A percentile compares a stretch with the other conserved stretches of the same genome.
Conservation (phyloP, 139 green algal genomes). For the Klebsormidium nitens region DNA sequence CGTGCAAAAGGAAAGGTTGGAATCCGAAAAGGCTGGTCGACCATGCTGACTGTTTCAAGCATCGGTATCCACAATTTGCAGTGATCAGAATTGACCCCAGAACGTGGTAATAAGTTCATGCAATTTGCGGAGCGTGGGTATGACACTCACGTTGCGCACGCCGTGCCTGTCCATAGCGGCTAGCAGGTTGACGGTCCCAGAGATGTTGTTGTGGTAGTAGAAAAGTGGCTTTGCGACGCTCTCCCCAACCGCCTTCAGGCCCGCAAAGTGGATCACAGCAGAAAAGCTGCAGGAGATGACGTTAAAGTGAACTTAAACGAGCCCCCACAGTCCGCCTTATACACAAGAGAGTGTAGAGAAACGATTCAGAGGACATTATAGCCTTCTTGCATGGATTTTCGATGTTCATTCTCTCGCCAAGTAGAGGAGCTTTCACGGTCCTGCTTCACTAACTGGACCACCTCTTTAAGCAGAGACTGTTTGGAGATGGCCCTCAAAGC, state of each 20-base stretch:
- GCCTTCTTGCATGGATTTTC: neutral
- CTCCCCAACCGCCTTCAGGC: conserved; percentile 91
- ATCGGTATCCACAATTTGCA: too few species aligned
- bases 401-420: neutral
- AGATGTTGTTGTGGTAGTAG: conserved; percentile 99
- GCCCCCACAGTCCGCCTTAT: neutral
- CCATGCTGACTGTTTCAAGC: too few species aligned
- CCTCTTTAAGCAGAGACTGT: neutral
- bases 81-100: too few species aligned
- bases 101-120: too few species aligned
- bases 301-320: neutral
- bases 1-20: too few species aligned
- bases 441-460: neutral
- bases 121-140: too few species aligned
- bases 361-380: neutral
- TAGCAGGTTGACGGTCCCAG: conserved; percentile 75
- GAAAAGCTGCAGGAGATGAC: conserved; percentile 47
- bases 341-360: neutral
- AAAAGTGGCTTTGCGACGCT: conserved; percentile 77
- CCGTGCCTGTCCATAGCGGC: conserved; percentile 62
- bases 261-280: conserved; percentile 92
- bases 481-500: too few species aligned
- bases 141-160: too few species aligned
- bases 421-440: neutral
- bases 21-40: too few species aligned